Percentiles rank a stretch among this genome's conserved stretches.
Evolutionary conservation across 768 basidiomycete genomes (phyloP).

Genomic region (Chlorophyllum brunneum): DNA sequence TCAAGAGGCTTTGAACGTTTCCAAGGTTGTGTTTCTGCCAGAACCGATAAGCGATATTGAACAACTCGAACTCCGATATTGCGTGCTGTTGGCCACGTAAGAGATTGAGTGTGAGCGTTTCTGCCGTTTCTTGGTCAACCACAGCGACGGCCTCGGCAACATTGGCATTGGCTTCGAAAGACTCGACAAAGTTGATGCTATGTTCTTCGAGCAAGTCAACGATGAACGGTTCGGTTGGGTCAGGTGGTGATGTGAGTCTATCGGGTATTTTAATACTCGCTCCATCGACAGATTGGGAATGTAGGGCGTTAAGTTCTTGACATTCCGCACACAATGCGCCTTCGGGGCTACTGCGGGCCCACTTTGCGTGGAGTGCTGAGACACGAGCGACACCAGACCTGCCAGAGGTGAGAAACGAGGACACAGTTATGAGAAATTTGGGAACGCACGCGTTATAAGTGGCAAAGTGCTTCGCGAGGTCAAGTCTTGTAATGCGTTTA

Average conservation of each 20-base stretch:
- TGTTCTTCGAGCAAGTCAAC: constrained; percentile 48
- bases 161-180: constrained; percentile 31
- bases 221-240: constrained; percentile 41
- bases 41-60: constrained; percentile 45
- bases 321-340: constrained; percentile 63
- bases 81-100: constrained; percentile 49
- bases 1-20: constrained; percentile 41
- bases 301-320: constrained; percentile 67
- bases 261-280: constrained; percentile 58
- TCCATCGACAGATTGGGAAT: constrained; percentile 69
- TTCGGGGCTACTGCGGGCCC: constrained; percentile 49
- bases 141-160: constrained; percentile 19
- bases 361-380: constrained; percentile 53
- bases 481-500: constrained; percentile 45
- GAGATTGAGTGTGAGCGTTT: constrained; percentile 38
- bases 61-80: constrained; percentile 58
- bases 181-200: constrained; percentile 39
- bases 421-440: neutral
- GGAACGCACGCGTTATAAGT: constrained; percentile 58
- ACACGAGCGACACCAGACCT: constrained; percentile 58
- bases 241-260: constrained; percentile 47
- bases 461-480: constrained; percentile 65
- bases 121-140: constrained; percentile 33
- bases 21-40: constrained; percentile 38
- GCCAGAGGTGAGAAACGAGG: neutral